A percentile compares a stretch with the other conserved stretches of the same genome.
phyloP scores from a whole-genome alignment of 495 filamentous ascomycete species.

The Hypoxylon lenormandii region DNA sequence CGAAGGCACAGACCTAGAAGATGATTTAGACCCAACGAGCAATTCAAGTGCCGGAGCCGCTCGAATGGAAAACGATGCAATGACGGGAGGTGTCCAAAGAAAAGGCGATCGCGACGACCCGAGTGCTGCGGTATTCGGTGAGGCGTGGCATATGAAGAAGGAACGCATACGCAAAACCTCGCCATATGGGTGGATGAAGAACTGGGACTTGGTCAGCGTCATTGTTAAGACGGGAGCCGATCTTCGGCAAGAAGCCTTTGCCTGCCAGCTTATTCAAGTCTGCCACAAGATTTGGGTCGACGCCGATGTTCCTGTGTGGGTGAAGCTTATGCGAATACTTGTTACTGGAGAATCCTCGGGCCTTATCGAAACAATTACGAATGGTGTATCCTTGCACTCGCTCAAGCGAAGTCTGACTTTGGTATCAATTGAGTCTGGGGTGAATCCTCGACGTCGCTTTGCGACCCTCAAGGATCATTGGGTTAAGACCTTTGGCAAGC shows the following conservation, averaged over 20 bases:
- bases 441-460: slow-evolving; percentile 74
- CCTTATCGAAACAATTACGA: slow-evolving; percentile 82
- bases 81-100: slow-evolving; percentile 78
- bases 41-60: slow-evolving; percentile 75
- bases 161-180: slow-evolving; percentile 80
- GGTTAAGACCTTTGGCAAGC: slow-evolving; percentile 75
- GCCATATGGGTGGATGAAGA: slow-evolving; percentile 81
- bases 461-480: slow-evolving; percentile 82
- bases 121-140: slow-evolving; percentile 81
- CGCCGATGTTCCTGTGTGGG: slow-evolving; percentile 77
- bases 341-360: slow-evolving; percentile 82
- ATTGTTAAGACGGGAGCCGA: slow-evolving; percentile 84
- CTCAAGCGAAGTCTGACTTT: slow-evolving; percentile 80
- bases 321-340: slow-evolving; percentile 81
- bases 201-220: slow-evolving; percentile 82
- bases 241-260: slow-evolving; percentile 80
- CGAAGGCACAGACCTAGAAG: slow-evolving; percentile 58
- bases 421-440: slow-evolving; percentile 71
- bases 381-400: slow-evolving; percentile 79
- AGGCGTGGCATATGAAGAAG: slow-evolving; percentile 79
- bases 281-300: slow-evolving; percentile 81
- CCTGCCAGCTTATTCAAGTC: slow-evolving; percentile 79
- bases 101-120: slow-evolving; percentile 82
- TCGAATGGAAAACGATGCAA: slow-evolving; percentile 83
- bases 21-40: slow-evolving; percentile 60